Evolutionary conservation across 441 rosid genomes (phyloP).

Genomic region (Populus hybrid): DNA sequence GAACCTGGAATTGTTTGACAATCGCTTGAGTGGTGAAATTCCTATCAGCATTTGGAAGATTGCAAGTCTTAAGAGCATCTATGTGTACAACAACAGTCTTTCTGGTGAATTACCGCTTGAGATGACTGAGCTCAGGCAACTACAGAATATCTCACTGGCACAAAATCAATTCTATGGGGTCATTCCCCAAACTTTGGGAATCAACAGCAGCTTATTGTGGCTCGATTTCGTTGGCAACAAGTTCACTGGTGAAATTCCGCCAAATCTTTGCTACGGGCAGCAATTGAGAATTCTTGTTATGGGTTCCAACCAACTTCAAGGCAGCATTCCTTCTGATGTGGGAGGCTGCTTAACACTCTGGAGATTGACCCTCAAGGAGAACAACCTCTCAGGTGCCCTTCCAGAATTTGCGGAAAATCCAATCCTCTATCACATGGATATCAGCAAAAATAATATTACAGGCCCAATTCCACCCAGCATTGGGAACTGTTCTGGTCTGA

Average conservation of each 20-base stretch:
- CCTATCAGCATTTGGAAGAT: conserved; percentile 69
- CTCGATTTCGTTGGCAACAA: conserved; percentile 57
- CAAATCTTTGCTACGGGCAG: conserved; percentile 60
- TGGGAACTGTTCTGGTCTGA: conserved; percentile 44
- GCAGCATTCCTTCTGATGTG: conserved; percentile 52
- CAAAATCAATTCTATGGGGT: conserved; percentile 54
- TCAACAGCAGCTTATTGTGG: conserved; percentile 56
- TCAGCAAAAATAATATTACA: conserved; percentile 46
- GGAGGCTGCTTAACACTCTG: conserved; percentile 54
- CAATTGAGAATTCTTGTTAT: conserved; percentile 40
- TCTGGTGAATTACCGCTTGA: conserved; percentile 62
- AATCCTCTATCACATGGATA: conserved; percentile 41
- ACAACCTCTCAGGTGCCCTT: conserved; percentile 49
- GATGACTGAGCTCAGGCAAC: conserved; percentile 53
- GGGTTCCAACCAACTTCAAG: conserved; percentile 61
- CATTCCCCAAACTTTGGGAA: conserved; percentile 59
- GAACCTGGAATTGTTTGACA: conserved; percentile 52
- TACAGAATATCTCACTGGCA: conserved; percentile 44
- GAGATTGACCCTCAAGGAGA: conserved; percentile 53
- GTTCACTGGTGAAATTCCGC: conserved; percentile 62
- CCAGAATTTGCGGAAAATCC: conserved; percentile 47
- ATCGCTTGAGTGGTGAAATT: conserved; percentile 59
- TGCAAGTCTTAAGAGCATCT: conserved; percentile 41
- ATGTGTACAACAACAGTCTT: conserved; percentile 55
- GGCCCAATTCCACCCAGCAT: conserved; percentile 65